Base-by-base conservation (phyloP, 2,329 filamentous ascomycete species). In the Drechslerella stenobrocha region DNA sequence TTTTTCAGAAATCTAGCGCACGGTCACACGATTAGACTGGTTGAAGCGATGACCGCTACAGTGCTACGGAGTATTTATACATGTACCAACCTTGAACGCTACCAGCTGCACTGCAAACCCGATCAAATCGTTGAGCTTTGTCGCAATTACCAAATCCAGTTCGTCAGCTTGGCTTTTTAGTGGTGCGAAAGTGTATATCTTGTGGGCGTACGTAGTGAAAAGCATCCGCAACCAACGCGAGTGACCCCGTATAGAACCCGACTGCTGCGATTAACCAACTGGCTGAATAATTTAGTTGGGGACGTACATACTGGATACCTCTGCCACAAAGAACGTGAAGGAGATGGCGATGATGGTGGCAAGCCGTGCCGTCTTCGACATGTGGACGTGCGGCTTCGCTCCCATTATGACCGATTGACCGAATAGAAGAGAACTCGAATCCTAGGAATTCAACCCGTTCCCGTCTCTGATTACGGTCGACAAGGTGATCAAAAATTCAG, bases 201-300 rank as follows among this genome's bases (percentile, higher is more conserved):
- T n/a, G 24, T 20, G 18, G 35, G 20, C 81, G 67, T 77, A 87
- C 85, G 74, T 89, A 89, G 74, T 90, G 88, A 72, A 90, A 90
- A 0, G 88, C 86, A 79, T 91, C 88, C 24, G 88, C 87, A 23
- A 90, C 79, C 1, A 91, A 78, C 0, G 87, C 87, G 8, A 91
- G 79, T 0, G 87, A 90, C 52, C 80, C 80, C 1, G 88, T 90
- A 66, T 84, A 84, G 72, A 88, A 87, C 1, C 86, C 86, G 64
- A 87, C 83, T 83, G 46, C 45, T 20, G 45, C 30, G 11, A 26
- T n/a, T n/a, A n/a, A n/a, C n/a, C n/a, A n/a, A n/a, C n/a, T n/a
- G n/a, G n/a, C n/a, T n/a, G n/a, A 40, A 45, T 32, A 46, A 23
- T 24, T 69, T 18, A 18, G 2, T 3, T 42, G n/a, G 18, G 15